Base-by-base conservation (phyloP, 768 basidiomycete species). In the Tephrocybe sp. region DNA sequence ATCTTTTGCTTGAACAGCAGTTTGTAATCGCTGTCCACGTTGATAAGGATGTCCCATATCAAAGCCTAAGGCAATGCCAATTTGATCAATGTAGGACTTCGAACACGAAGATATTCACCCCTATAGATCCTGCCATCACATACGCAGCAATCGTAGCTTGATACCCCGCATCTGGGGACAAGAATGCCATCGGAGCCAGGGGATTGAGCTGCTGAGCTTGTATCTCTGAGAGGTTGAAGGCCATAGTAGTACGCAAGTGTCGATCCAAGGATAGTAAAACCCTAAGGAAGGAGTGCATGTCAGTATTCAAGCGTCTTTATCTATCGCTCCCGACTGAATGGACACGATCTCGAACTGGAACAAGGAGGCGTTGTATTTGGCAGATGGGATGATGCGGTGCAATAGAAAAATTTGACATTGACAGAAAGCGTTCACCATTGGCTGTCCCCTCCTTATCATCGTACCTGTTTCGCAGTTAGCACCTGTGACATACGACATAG, bases 21-120 rank as follows among this genome's bases (percentile, higher is more conserved):
- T 13, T 42, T 49, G 14, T 61, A 60, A 32, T 72, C 69, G 3
- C 62, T 59, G 19, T 58, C 58, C 4, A 68, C 39, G 23, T 62
- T 60, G 6, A 59, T 47, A 3, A 68, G 56, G 12, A 68, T 60
- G 45, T 71, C 68, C 70, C 70, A 72, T 31, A 64, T 47, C 35
- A 63, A 50, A 3, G 65, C 62, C 66, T 70, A 39, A 4, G 9
- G 32, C 9, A 45, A 20, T 5, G 13, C 13, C 14, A 33, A 35
- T 13, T 20, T 17, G 17, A 50, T 47, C 13, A 33, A n/a, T 5
- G 16, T 23, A 20, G 42, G n/a, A 20, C 22, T 2, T 6, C n/a
- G 19, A 8, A 9, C 20, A 20, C 32, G 34, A 32, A 17, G n/a
- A 16, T 6, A 50, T 53, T 45, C 39, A 62, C 57, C 9, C 46